Evolutionary conservation across 2,329 filamentous ascomycete species (phyloP), one percentile per base, ranked within the genome.

Genomic region (Pseudogymnoascus verrucosus): DNA sequence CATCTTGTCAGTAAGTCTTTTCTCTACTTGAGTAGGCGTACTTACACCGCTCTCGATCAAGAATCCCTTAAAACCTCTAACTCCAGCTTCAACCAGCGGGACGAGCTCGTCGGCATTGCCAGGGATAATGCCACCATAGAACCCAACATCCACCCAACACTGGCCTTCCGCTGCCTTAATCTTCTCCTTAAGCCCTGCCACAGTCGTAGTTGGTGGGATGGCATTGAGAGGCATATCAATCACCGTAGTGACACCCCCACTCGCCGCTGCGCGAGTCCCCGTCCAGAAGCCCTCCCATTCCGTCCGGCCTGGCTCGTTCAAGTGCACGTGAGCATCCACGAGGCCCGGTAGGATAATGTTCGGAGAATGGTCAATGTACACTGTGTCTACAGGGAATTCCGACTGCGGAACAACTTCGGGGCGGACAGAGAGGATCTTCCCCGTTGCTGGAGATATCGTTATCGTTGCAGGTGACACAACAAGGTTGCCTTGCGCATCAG

Each of bases 281-380:
- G 93, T 97, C 80, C 89, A 90, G 80, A 99, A 99, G 10, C 95
- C 95, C 74, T 99, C 95, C 95, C 95, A 98, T 83, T 97, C 93
- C 62, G 93, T 97, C 64, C 95, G 85, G 44, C 95, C 95, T 0
- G 95, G 95, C 78, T 99, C 95, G 73, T 98, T 98, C 70, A 98
- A 85, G 78, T 99, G 95, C 39, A 99, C 95, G 75, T 99, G 95
- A 37, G 95, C 93, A 75, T 99, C 95, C 16, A 99, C 93, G 31
- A 99, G 81, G 19, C 95, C 95, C 0, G 95, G 95, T 36, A 98
- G 82, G 40, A 99, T 80, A 57, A 98, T 82, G 75, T 88, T 84
- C 10, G 93, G 91, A 21, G 89, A 91, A 77, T 96, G 87, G 79
- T 99, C 88, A 69, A 85, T 82, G 76, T 98, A 98, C 5, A 82